Evolutionary conservation across 73 alveolate species (phyloP).

Genomic region (Stentor roeselii): DNA sequence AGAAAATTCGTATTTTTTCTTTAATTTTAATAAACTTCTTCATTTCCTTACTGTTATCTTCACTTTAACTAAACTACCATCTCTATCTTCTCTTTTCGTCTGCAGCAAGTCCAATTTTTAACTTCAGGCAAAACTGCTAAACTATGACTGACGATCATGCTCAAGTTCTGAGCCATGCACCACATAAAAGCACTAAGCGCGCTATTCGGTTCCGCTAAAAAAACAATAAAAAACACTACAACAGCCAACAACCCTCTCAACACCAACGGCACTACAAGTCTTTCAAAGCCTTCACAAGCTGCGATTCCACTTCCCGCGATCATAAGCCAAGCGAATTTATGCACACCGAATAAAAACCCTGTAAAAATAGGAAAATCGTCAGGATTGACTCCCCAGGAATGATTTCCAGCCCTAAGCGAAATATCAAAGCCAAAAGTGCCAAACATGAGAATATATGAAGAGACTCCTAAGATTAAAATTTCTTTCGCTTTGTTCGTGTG

Average conservation of each 20-base stretch:
- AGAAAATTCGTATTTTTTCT: no score
- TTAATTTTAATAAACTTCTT: no score
- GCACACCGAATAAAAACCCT: constrained; percentile 10
- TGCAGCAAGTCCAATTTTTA: no score
- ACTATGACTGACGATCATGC: background rate
- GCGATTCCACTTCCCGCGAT: background rate
- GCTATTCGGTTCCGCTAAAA: background rate
- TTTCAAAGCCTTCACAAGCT: background rate
- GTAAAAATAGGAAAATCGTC: constrained; percentile 12
- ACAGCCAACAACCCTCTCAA: background rate
- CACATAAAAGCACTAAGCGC: background rate
- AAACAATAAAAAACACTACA: background rate
- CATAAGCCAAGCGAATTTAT: background rate
- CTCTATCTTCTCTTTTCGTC: no score
- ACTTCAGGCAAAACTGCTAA: background rate
- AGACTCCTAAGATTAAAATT: background rate
- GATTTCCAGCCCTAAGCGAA: constrained; percentile 23
- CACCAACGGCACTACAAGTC: background rate
- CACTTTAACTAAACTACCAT: no score
- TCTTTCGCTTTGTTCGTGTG: background rate
- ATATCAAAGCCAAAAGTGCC: constrained; percentile 27
- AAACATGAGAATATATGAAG: background rate
- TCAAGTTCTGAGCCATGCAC: background rate
- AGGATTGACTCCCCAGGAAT: constrained; percentile 15
- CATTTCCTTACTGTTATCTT: no score